These are phyloP conservation scores for Alectoria sarmentosa DNA, from an alignment of 495 filamentous ascomycete genomes.

Conservation along the genomic window DNA sequence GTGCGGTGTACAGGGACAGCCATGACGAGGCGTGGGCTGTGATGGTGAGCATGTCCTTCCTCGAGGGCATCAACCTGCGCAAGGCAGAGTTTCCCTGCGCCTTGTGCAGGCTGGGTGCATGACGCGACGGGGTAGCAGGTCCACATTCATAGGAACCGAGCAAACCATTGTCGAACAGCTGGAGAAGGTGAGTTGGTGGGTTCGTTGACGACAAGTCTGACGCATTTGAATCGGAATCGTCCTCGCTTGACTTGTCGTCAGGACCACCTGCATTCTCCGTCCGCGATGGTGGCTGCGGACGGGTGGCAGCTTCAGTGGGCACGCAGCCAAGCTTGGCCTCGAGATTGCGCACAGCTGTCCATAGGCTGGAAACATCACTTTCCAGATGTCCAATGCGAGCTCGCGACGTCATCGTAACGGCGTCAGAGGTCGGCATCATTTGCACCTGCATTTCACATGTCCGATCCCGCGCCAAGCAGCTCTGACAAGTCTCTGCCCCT, in stretches of 20 bases:
- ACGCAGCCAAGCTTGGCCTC: constrained; percentile 24
- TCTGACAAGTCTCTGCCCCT: constrained; percentile 24
- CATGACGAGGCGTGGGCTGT: constrained; percentile 23
- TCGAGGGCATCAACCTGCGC: constrained; percentile 27
- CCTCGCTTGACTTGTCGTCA: background rate
- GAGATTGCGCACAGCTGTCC: constrained; percentile 22
- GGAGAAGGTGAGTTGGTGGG: constrained; percentile 27
- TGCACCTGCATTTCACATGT: constrained; percentile 26
- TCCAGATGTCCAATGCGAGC: constrained; percentile 28
- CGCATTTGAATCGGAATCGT: constrained; percentile 13
- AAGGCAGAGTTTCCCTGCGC: constrained; percentile 19
- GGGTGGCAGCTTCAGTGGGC: background rate
- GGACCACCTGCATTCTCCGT: background rate
- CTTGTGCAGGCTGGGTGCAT: constrained; percentile 17
- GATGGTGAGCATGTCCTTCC: constrained; percentile 21
- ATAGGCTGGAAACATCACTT: constrained; percentile 25
- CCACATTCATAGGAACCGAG: constrained; percentile 22
- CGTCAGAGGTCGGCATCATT: constrained; percentile 19
- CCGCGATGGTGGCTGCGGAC: background rate
- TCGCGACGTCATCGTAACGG: constrained; percentile 23
- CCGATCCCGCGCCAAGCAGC: constrained; percentile 27
- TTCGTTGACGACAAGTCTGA: constrained; percentile 25
- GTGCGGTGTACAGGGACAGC: constrained; percentile 22
- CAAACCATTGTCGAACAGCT: constrained; percentile 32
- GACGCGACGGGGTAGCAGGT: constrained; percentile 10